These are phyloP conservation scores for Aristolochia contorta DNA, from an alignment of 164 flowering plant genomes.

Conservation along the genomic window DNA sequence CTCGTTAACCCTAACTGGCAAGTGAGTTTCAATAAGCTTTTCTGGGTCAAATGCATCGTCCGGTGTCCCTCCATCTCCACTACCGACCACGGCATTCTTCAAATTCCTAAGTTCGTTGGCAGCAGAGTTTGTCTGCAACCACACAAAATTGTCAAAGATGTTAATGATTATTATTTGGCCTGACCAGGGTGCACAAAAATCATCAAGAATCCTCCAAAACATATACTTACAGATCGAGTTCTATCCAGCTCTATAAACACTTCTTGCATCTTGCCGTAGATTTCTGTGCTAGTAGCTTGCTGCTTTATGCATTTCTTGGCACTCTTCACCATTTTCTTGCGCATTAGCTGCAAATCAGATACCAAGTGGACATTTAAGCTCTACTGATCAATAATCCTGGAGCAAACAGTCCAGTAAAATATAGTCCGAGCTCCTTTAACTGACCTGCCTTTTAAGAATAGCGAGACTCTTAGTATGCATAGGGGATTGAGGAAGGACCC, in stretches of 20 bases:
- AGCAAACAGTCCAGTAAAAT: background rate
- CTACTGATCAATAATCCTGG: background rate
- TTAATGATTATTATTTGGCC: background rate
- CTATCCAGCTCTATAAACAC: constrained; percentile 44
- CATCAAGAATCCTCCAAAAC: background rate
- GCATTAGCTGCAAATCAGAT: constrained; percentile 25
- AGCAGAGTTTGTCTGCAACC: constrained; percentile 19
- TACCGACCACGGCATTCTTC: constrained; percentile 41
- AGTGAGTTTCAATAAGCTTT: constrained; percentile 49
- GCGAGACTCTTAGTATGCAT: constrained; percentile 59
- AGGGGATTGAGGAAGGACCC: constrained; percentile 56
- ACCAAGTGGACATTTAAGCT: background rate
- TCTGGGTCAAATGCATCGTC: constrained; percentile 45
- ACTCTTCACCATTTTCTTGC: constrained; percentile 43
- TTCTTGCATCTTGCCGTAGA: constrained; percentile 44
- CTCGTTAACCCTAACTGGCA: constrained; percentile 80
- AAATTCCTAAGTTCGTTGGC: constrained; percentile 38
- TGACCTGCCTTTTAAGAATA: constrained; percentile 41
- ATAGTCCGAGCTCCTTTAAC: background rate
- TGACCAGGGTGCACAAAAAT: background rate
- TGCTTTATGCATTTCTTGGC: constrained; percentile 38
- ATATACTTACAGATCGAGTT: background rate
- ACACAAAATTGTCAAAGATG: background rate
- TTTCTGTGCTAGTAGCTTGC: constrained; percentile 32
- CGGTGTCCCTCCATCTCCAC: constrained; percentile 15